Evolutionary conservation across 2,329 filamentous ascomycete genomes (phyloP), one percentile per base, ranked within the genome.

Genomic region (Gaeumannomyces sp.): DNA sequence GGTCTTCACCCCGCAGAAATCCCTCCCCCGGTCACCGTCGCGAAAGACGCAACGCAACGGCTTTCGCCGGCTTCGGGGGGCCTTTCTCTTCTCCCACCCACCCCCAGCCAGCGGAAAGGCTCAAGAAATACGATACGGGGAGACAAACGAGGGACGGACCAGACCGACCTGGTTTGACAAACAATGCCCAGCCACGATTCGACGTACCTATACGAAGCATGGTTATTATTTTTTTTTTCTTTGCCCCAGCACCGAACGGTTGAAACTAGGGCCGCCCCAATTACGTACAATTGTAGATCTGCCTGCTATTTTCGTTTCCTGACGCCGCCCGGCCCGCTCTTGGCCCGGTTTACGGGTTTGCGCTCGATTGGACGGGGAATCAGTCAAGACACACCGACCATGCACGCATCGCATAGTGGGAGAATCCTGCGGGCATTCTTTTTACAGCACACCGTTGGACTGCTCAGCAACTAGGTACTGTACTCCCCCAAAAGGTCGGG

Each of bases 281-380:
- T 53, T 53, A 53, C 45, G 45, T 53, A 53, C 45, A 53, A 53
- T 53, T 53, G 45, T 14, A 22, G 22, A 53, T 53, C 45, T 4
- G 45, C 45, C 19, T 53, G 45, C 45, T 53, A 53, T 53, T 53
- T 53, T 53, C 19, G 45, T 53, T n/a, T 22, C 45, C 45, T 53
- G 45, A 61, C 60, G 50, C 33, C 60, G 45, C 22, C 33, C 16
- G 28, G 60, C 60, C 60, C 60, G 28, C 29, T 5, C 59, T 25
- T 60, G 31, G 38, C 38, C 31, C 31, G 45, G 60, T 61, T 45
- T 31, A 25, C 45, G 45, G 45, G 45, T 22, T 53, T 25, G 45
- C 19, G 19, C 45, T n/a, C 45, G 45, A 53, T 53, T 53, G 45
- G 45, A 53, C 45, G 45, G 45, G 45, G 45, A 53, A 25, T 11